Conservation (phyloP, 768 basidiomycete genomes). For the Suillus alpinus region DNA sequence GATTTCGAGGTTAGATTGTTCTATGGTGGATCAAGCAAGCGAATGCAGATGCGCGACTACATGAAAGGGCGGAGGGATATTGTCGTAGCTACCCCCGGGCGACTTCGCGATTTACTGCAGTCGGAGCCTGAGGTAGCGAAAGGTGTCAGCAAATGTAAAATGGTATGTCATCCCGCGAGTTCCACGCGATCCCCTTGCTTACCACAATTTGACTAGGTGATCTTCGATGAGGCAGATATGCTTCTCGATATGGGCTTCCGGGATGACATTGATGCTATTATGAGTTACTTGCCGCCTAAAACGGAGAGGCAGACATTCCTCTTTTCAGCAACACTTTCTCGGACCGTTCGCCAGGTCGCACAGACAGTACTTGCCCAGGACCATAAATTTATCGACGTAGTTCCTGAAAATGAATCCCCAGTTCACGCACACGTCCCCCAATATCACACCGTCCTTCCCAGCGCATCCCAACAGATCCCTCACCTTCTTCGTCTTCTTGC, state of each 20-base stretch:
- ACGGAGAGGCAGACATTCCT: conserved; percentile 85
- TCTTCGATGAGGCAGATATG: conserved; percentile 92
- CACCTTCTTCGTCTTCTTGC: conserved; percentile 78
- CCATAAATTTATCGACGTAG: conserved; percentile 73
- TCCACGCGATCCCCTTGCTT: conserved; percentile 2
- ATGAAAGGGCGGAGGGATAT: conserved; percentile 65
- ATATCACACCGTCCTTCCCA: conserved; percentile 72
- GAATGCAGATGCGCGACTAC: conserved; percentile 68
- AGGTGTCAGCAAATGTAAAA: conserved; percentile 51
- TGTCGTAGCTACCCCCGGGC: conserved; percentile 88
- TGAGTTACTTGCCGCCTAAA: conserved; percentile 53
- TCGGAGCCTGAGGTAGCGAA: conserved; percentile 53
- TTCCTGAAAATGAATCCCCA: conserved; percentile 49
- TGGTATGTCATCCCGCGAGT: conserved; percentile 41
- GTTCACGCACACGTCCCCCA: conserved; percentile 79
- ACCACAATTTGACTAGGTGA: conserved; percentile 47
- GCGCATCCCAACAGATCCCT: conserved; percentile 66
- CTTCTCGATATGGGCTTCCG: conserved; percentile 92
- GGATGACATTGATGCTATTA: conserved; percentile 76
- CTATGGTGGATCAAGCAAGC: conserved; percentile 72
- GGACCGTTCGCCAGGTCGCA: conserved; percentile 69
- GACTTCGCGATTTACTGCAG: conserved; percentile 70
- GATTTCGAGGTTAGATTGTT: conserved; percentile 72
- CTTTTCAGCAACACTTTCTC: conserved; percentile 85
- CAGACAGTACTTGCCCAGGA: conserved; percentile 53